Percentiles rank a stretch among this genome's conserved stretches.
These are phyloP conservation scores for Pseudonectria buxi DNA, from an alignment of 2,329 filamentous ascomycete genomes.

Conservation along the genomic window DNA sequence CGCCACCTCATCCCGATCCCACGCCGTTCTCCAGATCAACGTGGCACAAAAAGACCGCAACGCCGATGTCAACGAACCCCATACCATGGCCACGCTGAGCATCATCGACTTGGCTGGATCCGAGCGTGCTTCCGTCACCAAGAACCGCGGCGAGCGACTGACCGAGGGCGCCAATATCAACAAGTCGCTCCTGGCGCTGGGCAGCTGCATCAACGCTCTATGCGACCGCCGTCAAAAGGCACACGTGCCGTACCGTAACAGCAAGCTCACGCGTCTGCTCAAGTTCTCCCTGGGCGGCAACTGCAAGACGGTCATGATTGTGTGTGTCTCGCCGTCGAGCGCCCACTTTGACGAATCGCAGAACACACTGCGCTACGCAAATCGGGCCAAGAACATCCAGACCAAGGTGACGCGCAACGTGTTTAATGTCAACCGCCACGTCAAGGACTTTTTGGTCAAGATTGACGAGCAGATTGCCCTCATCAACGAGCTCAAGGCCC, in stretches of 20 bases:
- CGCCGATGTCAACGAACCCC: constrained; percentile 83
- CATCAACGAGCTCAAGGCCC: constrained; percentile 90
- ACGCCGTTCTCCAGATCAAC: constrained; percentile 96
- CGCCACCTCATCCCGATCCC: constrained; percentile 92
- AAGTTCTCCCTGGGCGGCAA: constrained; percentile 98
- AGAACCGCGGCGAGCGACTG: constrained; percentile 87
- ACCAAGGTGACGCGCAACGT: constrained; percentile 99
- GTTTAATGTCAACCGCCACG: constrained; percentile 97
- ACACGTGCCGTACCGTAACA: constrained; percentile 95
- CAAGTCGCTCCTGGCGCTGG: constrained; percentile 89
- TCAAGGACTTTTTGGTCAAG: constrained; percentile 98
- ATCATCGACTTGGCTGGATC: constrained; percentile 97
- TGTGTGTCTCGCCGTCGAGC: constrained; percentile 94
- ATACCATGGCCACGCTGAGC: constrained; percentile 96
- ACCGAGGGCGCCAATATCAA: constrained; percentile 98
- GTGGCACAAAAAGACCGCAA: constrained; percentile 91
- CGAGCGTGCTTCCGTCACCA: constrained; percentile 91
- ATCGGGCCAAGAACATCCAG: constrained; percentile 98
- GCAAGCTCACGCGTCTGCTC: constrained; percentile 87
- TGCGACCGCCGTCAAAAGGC: constrained; percentile 88
- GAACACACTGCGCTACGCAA: constrained; percentile 94
- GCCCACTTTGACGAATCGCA: constrained; percentile 97
- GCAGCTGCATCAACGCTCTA: constrained; percentile 96
- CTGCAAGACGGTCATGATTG: constrained; percentile 99
- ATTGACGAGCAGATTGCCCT: constrained; percentile 97